Percentiles rank a stretch among this genome's conserved stretches.
phyloP scores from a whole-genome alignment of 306 rosid genomes.

The Lablab purpureus region DNA sequence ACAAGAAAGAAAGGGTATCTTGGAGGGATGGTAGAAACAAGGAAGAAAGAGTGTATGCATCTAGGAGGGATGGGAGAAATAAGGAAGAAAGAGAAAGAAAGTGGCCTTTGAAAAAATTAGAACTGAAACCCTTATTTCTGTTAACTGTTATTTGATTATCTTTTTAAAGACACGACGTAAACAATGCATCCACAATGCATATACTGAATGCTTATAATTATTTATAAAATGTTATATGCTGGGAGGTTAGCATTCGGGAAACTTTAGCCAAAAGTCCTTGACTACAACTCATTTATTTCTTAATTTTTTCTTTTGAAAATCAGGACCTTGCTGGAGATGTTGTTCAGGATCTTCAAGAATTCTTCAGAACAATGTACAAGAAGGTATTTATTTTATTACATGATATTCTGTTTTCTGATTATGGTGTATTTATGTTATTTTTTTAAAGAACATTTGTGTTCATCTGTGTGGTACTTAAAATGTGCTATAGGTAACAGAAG shows the following conservation, averaged over 20 bases:
- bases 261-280: constrained; percentile 8
- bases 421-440: background rate
- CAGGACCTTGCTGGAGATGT: constrained; percentile 94
- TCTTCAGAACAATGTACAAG: constrained; percentile 74
- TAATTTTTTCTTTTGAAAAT: constrained; percentile 13
- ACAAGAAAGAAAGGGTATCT: too few relatives aligned
- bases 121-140: background rate
- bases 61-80: background rate
- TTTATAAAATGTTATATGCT: background rate
- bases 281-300: constrained; percentile 4
- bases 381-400: constrained; percentile 58
- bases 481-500: constrained; percentile 75
- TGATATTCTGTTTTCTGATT: constrained; percentile 25
- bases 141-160: constrained; percentile 18
- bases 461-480: background rate
- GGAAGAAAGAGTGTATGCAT: background rate
- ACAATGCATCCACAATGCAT: background rate
- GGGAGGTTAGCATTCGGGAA: background rate
- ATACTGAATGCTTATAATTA: background rate
- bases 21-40: background rate
- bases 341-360: constrained; percentile 71
- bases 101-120: background rate
- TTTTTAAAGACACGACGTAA: background rate
- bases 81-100: background rate
- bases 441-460: too few relatives aligned